These are phyloP conservation scores for Scutellaria barbata DNA, from an alignment of 257 asterid species.

Conservation along the genomic window DNA sequence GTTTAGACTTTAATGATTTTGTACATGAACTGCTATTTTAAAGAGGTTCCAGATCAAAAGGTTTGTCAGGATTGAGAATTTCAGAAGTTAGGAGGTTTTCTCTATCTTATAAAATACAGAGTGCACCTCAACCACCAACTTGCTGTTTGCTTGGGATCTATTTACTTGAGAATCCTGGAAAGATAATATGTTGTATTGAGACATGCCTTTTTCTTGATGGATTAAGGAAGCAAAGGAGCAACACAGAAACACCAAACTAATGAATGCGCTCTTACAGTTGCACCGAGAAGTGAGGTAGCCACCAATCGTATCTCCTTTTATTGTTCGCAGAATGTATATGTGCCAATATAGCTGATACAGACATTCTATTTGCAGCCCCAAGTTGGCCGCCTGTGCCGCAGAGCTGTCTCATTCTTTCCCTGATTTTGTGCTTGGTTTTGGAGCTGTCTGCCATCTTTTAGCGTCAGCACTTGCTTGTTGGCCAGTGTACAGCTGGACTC, in stretches of 20 bases:
- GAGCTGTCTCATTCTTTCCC: slow-evolving; percentile 72
- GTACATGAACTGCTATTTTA: slow-evolving; percentile 15
- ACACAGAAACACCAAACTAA: slow-evolving; percentile 89
- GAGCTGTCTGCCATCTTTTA: slow-evolving; percentile 90
- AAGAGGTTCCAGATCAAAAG: slow-evolving; percentile 21
- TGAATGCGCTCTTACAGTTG: slow-evolving; percentile 74
- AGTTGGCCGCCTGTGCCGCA: slow-evolving; percentile 83
- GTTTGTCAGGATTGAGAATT: slow-evolving; percentile 4
- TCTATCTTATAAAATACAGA: slow-evolving; percentile 20
- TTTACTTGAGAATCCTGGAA: slow-evolving; percentile 15
- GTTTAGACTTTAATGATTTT: background rate
- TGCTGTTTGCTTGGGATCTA: slow-evolving; percentile 16
- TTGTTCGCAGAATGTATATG: slow-evolving; percentile 21
- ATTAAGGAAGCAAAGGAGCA: slow-evolving; percentile 87
- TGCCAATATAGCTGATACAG: slow-evolving; percentile 30
- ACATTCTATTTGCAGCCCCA: slow-evolving; percentile 74
- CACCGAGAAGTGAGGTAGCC: slow-evolving; percentile 64
- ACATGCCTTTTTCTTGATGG: slow-evolving; percentile 32
- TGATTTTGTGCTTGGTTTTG: slow-evolving; percentile 74
- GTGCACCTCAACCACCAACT: slow-evolving; percentile 8
- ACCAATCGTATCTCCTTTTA: slow-evolving; percentile 23
- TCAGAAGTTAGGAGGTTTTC: background rate
- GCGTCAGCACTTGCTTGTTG: slow-evolving; percentile 95
- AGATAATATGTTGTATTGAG: slow-evolving; percentile 13
- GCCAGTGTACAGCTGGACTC: slow-evolving; percentile 97